Evolutionary conservation across 2,329 filamentous ascomycete species (phyloP), one percentile per base, ranked within the genome.

Genomic region (Cladophialophora exuberans): DNA sequence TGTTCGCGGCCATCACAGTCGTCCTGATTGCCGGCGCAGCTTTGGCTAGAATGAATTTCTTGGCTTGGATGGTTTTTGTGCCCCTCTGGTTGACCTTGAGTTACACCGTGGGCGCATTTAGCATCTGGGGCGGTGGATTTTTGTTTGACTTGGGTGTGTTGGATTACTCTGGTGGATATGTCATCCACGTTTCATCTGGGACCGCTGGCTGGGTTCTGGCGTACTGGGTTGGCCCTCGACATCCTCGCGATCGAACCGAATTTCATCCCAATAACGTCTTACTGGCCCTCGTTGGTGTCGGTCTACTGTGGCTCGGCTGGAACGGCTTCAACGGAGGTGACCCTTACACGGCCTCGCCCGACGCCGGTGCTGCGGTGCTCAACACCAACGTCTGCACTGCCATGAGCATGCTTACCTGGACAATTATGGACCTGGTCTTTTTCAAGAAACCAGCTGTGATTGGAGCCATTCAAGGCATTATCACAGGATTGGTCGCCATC

Each of bases 321-420:
- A 79, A 79, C 63, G 78, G 77, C 35, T 80, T 79, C 70, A 80
- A 79, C 57, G 77, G 77, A 39, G 76, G 78, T 62, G 78, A 79
- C 64, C 78, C 78, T n/a, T 80, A 79, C 59, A 67, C 75, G 7
- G 77, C 78, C 6, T 75, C 69, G 36, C 73, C 77, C 6, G 77
- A 79, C 62, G 77, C 77, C 4, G 77, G 77, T 52, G 76, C 75
- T 5, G 78, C 78, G 3, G 77, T 80, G 10, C 69, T 80, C 28
- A 79, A 80, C 64, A 80, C 78, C 25, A 79, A 80, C 57, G 67
- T 80, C 44, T 73, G 69, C 61, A 77, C 78, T 6, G 76, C 78
- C 20, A 73, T 76, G 65, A 76, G 73, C 35, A 67, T 78, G 46
- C 69, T 80, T 15, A 67, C 67, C 39, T 80, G 77, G 78, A 79